Evolutionary conservation across 2,329 filamentous ascomycete species (phyloP), one percentile per base, ranked within the genome.

Genomic region (Exophiala alcalophila): DNA sequence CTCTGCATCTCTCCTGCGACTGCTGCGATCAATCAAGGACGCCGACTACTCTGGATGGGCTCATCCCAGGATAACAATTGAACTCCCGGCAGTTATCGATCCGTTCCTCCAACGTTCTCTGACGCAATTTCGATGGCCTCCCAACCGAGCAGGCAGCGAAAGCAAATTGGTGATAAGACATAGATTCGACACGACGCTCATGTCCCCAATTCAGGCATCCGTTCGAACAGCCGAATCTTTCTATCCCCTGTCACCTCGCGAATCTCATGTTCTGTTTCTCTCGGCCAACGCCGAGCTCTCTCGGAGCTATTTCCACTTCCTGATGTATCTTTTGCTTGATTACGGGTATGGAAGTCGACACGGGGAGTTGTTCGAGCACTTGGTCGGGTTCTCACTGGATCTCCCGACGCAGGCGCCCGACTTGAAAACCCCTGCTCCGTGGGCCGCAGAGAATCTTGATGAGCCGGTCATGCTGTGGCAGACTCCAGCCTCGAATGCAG

Each of bases 191-290:
- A 72, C 71, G 25, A 69, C 75, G 33, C 71, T 70, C 32, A 58
- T 83, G 49, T 80, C 72, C 4, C 74, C 84, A 29, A 80, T 85
- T 51, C 83, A 90, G 54, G 82, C 83, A 42, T 81, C 87, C 0
- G 71, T 83, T 11, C 80, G 83, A 16, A 86, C 91, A 45, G 68
- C 95, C 4, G 90, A 97, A 66, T 84, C 86, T 0, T 95, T 94
- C 62, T 97, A 89, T 74, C 90, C 92, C 2, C 67, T 71, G 3
- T 71, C 80, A 44, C 71, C 80, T 4, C 61, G 64, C 2, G 65
- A 78, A 38, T 82, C 83, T 7, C 88, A 96, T 61, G 78, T 95
- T 2, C 73, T 98, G n/a, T 67, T 96, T 2, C 75, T 98, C 4
- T 90, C 88, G 4, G 80, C 90, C 1, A 81, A 94, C 54, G 77